Evolutionary conservation across 345 rosid species (phyloP).

Genomic region (Stellera chamaejasme): DNA sequence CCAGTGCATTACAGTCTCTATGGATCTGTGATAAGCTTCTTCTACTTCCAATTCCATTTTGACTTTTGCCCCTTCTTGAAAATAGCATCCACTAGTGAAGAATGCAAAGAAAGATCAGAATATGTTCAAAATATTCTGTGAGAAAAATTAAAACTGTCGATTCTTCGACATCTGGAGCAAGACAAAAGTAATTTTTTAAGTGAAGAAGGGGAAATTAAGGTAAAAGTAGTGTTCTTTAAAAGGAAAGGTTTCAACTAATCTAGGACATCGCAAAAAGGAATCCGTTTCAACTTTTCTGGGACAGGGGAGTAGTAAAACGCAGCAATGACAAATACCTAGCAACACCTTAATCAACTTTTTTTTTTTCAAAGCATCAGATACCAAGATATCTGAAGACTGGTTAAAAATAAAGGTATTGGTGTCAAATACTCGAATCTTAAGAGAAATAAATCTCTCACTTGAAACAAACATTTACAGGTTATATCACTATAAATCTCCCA

Average conservation of each 20-base stretch:
- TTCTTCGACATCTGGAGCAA: too few species aligned
- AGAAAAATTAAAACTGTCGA: too few species aligned
- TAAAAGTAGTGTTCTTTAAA: too few species aligned
- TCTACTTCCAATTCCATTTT: slow-evolving; percentile 43
- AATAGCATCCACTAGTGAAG: slow-evolving; percentile 64
- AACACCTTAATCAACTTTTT: not conserved
- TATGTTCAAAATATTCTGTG: not conserved
- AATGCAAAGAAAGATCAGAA: not conserved
- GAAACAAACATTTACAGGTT: too few species aligned
- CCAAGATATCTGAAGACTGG: too few species aligned
- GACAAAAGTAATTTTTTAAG: too few species aligned
- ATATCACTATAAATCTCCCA: not conserved
- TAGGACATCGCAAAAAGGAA: too few species aligned
- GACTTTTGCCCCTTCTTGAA: slow-evolving; percentile 61
- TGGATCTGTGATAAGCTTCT: slow-evolving; percentile 45
- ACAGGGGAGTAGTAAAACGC: too few species aligned
- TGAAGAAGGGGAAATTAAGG: too few species aligned
- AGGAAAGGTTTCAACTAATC: too few species aligned
- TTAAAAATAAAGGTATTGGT: too few species aligned
- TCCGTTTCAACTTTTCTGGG: too few species aligned
- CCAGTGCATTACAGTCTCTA: slow-evolving; percentile 58
- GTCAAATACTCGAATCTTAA: not conserved
- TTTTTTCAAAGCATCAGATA: not conserved
- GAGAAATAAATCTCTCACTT: not conserved
- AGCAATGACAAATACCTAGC: not conserved